These are phyloP conservation scores for Dactylellina cionopaga DNA, from an alignment of 2,329 filamentous ascomycete species.

Conservation along the genomic window DNA sequence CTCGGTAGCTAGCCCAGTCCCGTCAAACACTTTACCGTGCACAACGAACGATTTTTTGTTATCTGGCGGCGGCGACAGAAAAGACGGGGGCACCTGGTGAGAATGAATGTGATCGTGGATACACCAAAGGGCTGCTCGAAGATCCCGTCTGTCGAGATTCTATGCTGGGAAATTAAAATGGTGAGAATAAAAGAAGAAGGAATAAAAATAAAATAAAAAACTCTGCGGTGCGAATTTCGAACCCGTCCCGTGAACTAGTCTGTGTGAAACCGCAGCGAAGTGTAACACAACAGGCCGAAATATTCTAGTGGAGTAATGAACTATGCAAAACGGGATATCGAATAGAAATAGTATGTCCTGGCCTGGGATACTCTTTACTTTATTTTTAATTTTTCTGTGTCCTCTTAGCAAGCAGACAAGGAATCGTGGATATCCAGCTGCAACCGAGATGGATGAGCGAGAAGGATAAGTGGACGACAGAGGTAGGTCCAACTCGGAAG, in stretches of 20 bases:
- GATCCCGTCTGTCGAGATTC: conserved; percentile 44
- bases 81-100: not conserved
- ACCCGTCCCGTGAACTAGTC: conserved; percentile 13
- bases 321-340: conserved; percentile 39
- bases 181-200: not conserved
- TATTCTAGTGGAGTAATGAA: conserved; percentile 29
- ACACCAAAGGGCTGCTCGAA: conserved; percentile 19
- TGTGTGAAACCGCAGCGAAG: conserved; percentile 38
- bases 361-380: conserved; percentile 6
- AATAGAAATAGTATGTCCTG: conserved; percentile 23
- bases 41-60: conserved; percentile 5
- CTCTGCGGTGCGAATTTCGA: conserved; percentile 25
- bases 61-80: not conserved
- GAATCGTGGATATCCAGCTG: conserved; percentile 42
- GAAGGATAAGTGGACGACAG: conserved; percentile 44
- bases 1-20: conserved; percentile 43
- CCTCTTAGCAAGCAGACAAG: conserved; percentile 15
- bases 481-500: conserved; percentile 52
- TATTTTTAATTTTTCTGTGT: conserved; percentile 1
- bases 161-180: conserved; percentile 6
- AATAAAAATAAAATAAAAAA: conserved; percentile 19
- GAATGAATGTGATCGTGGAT: conserved; percentile 24
- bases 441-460: conserved; percentile 51
- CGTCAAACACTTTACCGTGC: conserved; percentile 16
- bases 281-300: conserved; percentile 31